Conservation (phyloP, 805 yeast species). For the Starmerella potacharoeniae region DNA sequence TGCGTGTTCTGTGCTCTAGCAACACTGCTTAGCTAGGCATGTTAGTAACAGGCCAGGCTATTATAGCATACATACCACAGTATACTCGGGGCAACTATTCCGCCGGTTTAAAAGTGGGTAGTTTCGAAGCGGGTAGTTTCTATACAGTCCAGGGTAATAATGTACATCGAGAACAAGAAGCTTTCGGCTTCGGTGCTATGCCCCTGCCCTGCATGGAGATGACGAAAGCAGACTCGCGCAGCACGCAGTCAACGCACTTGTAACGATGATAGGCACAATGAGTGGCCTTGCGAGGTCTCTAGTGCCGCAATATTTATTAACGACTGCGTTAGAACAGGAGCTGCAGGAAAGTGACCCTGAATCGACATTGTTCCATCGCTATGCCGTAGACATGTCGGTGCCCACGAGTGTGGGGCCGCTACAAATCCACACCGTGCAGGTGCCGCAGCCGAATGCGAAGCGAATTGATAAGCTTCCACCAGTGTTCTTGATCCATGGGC, state of each 20-base stretch:
- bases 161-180: no score
- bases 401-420: background rate
- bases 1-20: no score
- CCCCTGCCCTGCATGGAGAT: background rate
- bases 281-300: background rate
- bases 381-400: background rate
- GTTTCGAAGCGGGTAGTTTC: no score
- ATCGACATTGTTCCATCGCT: slow-evolving; percentile 2
- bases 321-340: slow-evolving; percentile 12
- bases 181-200: no score
- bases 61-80: no score
- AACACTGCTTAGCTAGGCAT: no score
- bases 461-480: slow-evolving; percentile 39
- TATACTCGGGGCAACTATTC: no score
- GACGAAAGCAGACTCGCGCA: background rate
- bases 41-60: no score
- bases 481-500: slow-evolving; percentile 65
- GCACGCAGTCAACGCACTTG: no score
- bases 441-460: slow-evolving; percentile 25
- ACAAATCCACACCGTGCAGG: slow-evolving; percentile 29
- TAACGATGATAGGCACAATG: background rate
- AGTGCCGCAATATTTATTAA: background rate
- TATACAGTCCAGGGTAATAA: no score
- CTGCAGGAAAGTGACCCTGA: slow-evolving; percentile 5
- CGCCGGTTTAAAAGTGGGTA: no score